Base-by-base conservation (phyloP, 148 eudicot species). In the Spergularia marina region DNA sequence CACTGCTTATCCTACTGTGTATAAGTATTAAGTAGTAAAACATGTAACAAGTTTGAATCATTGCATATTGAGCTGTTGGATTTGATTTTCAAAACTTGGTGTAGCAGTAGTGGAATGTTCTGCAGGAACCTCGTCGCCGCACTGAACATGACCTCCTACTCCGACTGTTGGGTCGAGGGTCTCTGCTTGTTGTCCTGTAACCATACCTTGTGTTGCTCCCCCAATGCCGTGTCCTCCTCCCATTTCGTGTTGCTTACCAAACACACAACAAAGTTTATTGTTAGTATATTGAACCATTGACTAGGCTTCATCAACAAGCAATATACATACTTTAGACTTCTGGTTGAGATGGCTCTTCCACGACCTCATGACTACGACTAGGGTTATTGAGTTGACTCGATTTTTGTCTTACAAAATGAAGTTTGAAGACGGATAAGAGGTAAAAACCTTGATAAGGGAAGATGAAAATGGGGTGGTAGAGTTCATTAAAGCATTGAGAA, bases 401-500 rank as follows among this genome's bases (percentile, higher is more conserved):
- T 30, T 30, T 30, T 30, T 30, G 4, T 30, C 36, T 30, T 30
- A 30, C 3, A 30, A 30, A 30, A 30, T 30, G 49, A 44, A 9
- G 49, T 44, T 44, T 44, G 49, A 44, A 44, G 49, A 6, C 49
- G 49, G 49, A 44, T 8, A 10, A 70, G 62, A 10, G 17, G 58
- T 53, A 10, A 16, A 10, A 30, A 77, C 85, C 74, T 76, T 74
- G 34, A 73, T 62, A 18, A 72, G 81, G 49, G 89, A 73, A 68
- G 87, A 52, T 18, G 74, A 77, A 39, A 85, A 75, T 2, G 81
- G 30, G 23, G 85, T 79, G 11, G 76, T 21, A 21, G 71, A 34
- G 16, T 80, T 82, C 68, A 84, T 67, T 14, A 83, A 70, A 17
- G 74, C 76, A 7, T 83, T 81, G 71, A 82, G 79, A 53, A 87